Percentiles rank a stretch among this genome's conserved stretches.
These are phyloP conservation scores for Schizothecium vesticola DNA, from an alignment of 495 filamentous ascomycete genomes.

Conservation along the genomic window DNA sequence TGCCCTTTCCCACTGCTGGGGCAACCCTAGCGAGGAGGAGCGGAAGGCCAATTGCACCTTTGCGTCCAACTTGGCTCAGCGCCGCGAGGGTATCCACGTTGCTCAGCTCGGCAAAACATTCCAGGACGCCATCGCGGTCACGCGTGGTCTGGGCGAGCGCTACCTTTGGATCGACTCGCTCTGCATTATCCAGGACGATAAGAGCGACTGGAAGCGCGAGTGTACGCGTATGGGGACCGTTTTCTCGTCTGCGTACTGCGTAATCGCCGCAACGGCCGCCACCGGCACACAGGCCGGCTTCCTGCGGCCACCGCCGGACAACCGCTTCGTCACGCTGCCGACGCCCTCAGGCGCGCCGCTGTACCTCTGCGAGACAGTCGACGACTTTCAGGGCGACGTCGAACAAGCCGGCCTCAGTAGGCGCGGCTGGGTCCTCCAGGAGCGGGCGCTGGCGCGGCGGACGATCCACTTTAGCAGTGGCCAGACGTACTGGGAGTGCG, in stretches of 20 bases:
- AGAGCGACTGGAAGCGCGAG: constrained; percentile 12
- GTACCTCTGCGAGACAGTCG: constrained; percentile 23
- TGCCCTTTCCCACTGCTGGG: neutral
- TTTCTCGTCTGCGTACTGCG: constrained; percentile 28
- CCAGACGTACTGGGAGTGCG: constrained; percentile 40
- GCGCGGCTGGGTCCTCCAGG: constrained; percentile 39
- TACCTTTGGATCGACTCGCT: constrained; percentile 4
- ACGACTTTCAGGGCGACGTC: constrained; percentile 32
- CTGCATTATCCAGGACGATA: neutral
- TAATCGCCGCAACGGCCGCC: constrained; percentile 28
- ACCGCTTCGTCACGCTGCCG: neutral
- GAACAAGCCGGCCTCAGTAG: constrained; percentile 24
- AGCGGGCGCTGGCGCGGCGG: constrained; percentile 32
- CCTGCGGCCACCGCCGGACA: constrained; percentile 7
- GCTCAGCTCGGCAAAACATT: neutral
- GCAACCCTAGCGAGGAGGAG: neutral
- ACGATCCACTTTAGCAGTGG: constrained; percentile 34
- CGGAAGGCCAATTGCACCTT: neutral
- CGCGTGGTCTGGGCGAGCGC: neutral
- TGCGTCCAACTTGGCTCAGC: neutral
- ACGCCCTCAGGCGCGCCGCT: neutral
- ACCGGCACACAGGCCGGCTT: constrained; percentile 17
- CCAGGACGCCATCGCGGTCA: neutral
- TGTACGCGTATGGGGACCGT: constrained; percentile 30
- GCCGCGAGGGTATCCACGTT: neutral